phyloP scores from a whole-genome alignment of 345 rosid genomes.

The Melastoma malabathricum region DNA sequence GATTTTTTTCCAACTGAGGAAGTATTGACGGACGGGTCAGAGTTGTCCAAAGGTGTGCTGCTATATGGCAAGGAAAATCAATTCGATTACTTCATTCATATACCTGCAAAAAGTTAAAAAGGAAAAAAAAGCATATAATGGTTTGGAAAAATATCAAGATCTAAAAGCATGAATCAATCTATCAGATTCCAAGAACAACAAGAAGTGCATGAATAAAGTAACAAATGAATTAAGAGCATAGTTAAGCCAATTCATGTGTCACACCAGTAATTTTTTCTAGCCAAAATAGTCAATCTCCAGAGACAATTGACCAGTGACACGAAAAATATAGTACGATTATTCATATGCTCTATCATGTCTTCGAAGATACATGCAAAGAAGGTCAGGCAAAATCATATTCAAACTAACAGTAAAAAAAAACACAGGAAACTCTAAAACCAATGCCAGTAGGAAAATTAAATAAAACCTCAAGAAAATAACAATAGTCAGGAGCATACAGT shows the following conservation, averaged over 20 bases:
- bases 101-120: conserved; percentile 31
- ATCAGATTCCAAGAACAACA: not conserved
- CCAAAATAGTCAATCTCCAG: too few relatives aligned
- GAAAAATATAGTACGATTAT: too few relatives aligned
- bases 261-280: too few relatives aligned
- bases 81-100: conserved; percentile 81
- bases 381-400: too few relatives aligned
- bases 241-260: too few relatives aligned
- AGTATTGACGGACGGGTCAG: conserved; percentile 3
- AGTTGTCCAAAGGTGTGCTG: conserved; percentile 19
- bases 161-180: not conserved
- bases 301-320: too few relatives aligned
- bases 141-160: not conserved
- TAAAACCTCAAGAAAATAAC: not conserved
- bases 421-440: not conserved
- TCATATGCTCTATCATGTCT: too few relatives aligned
- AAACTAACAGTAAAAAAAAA: not conserved
- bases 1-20: conserved; percentile 13
- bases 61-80: conserved; percentile 38
- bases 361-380: too few relatives aligned
- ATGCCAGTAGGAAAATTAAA: not conserved
- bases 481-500: conserved; percentile 35
- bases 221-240: too few relatives aligned
- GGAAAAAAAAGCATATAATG: conserved; percentile 1
- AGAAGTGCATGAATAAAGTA: too few relatives aligned